Percentiles rank a stretch among this genome's conserved stretches.
These are phyloP conservation scores for Phytophthora crassamura DNA, from an alignment of 352 stramenopile genomes.

Conservation along the genomic window DNA sequence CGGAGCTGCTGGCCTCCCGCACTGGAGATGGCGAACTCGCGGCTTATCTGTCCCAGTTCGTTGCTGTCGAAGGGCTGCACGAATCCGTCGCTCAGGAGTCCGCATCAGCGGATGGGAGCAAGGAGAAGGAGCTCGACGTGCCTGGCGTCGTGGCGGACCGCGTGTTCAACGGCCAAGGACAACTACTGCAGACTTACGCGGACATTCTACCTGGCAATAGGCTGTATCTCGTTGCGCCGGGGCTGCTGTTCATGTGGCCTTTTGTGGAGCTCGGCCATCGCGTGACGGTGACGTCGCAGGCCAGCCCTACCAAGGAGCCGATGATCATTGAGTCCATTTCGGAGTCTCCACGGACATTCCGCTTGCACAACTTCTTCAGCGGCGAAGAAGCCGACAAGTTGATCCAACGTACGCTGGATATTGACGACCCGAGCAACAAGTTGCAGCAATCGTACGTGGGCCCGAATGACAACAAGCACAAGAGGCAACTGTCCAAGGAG, in stretches of 20 bases:
- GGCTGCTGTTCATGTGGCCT: slow-evolving; percentile 78
- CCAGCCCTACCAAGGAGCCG: slow-evolving; percentile 62
- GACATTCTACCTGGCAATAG: slow-evolving; percentile 63
- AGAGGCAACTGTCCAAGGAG: slow-evolving; percentile 73
- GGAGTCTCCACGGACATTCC: slow-evolving; percentile 86
- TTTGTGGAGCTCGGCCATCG: slow-evolving; percentile 84
- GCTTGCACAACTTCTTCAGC: slow-evolving; percentile 90
- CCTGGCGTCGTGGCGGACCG: slow-evolving; percentile 59
- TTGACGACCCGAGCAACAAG: slow-evolving; percentile 83
- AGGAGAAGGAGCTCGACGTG: slow-evolving; percentile 36
- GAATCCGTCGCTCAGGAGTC: slow-evolving; percentile 25
- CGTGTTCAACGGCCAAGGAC: slow-evolving; percentile 74
- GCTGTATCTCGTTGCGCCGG: slow-evolving; percentile 78
- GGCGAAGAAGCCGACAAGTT: slow-evolving; percentile 80
- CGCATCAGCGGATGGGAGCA: slow-evolving; percentile 12
- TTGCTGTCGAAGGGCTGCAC: slow-evolving; percentile 67
- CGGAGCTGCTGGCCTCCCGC: slow-evolving; percentile 61
- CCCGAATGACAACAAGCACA: slow-evolving; percentile 58
- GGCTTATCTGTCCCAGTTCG: slow-evolving; percentile 83
- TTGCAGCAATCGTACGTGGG: slow-evolving; percentile 85
- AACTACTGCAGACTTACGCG: slow-evolving; percentile 55
- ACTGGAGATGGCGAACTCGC: slow-evolving; percentile 58
- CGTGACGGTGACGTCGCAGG: slow-evolving; percentile 56
- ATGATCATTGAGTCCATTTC: slow-evolving; percentile 81
- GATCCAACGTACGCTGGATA: slow-evolving; percentile 81